These are phyloP conservation scores for Stevia rebaudiana DNA, from an alignment of 140 eudicot species.

Conservation along the genomic window DNA sequence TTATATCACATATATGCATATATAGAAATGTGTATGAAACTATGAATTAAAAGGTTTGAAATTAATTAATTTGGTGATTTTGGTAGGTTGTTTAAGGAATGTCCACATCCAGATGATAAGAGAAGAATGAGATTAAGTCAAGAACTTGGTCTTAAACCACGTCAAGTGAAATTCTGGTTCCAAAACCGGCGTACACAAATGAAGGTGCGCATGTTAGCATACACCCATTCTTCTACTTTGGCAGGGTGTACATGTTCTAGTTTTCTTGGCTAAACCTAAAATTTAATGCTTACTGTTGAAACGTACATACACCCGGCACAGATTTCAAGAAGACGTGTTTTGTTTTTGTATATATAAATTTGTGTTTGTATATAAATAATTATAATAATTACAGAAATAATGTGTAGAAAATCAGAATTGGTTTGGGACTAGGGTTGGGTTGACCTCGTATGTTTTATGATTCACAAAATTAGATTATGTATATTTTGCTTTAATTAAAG, in stretches of 20 bases:
- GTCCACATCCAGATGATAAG: constrained; percentile 99
- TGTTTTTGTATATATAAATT: background rate
- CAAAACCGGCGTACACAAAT: constrained; percentile 93
- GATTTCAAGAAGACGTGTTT: constrained; percentile 31
- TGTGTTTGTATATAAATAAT: background rate
- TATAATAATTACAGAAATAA: background rate
- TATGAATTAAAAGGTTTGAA: background rate
- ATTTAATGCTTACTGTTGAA: constrained; percentile 33
- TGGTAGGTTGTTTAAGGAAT: constrained; percentile 78
- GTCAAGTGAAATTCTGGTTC: constrained; percentile 98
- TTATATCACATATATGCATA: background rate
- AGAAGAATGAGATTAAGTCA: constrained; percentile 81
- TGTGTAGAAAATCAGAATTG: background rate
- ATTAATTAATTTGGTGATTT: background rate
- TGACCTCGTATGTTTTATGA: background rate
- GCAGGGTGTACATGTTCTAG: constrained; percentile 19
- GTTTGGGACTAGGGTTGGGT: background rate
- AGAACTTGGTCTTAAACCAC: constrained; percentile 87
- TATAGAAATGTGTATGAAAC: background rate
- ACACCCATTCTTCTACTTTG: background rate
- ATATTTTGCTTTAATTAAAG: background rate
- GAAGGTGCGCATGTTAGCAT: constrained; percentile 73
- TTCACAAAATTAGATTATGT: background rate
- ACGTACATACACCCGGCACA: constrained; percentile 31
- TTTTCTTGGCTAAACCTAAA: constrained; percentile 39